Evolutionary conservation across 129 eudicot species (phyloP).

Genomic region (Sambucus nigra): DNA sequence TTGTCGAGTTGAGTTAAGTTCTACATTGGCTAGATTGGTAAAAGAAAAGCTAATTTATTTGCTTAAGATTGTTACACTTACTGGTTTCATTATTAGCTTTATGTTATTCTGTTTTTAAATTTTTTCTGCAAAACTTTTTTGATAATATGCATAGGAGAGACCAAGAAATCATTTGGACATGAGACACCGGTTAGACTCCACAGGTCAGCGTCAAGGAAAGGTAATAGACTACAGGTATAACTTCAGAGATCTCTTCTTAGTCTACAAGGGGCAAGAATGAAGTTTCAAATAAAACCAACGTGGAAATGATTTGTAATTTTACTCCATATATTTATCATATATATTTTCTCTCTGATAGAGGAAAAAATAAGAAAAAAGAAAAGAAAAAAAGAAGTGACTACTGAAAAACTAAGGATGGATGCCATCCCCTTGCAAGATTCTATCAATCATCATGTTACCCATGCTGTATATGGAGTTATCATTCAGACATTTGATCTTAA

Average conservation of each 20-base stretch:
- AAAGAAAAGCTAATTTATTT: no score
- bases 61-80: no score
- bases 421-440: no score
- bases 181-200: slow-evolving; percentile 90
- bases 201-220: slow-evolving; percentile 93
- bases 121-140: background rate
- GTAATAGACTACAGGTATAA: slow-evolving; percentile 88
- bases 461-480: background rate
- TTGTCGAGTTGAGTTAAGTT: no score
- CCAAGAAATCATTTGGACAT: slow-evolving; percentile 93
- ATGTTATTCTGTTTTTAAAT: no score
- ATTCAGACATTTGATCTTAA: background rate
- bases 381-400: background rate
- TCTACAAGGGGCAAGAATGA: background rate
- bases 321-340: background rate
- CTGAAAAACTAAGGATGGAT: no score
- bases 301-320: background rate
- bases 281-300: background rate
- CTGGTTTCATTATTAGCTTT: no score
- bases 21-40: no score
- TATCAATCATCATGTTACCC: background rate
- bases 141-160: slow-evolving; percentile 42
- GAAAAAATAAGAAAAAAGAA: background rate
- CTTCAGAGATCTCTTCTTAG: slow-evolving; percentile 2
- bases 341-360: background rate